Percentiles rank a stretch among this genome's conserved stretches.
These are phyloP conservation scores for Aspergillus egyptiacus DNA, from an alignment of 495 filamentous ascomycete species.

Conservation along the genomic window DNA sequence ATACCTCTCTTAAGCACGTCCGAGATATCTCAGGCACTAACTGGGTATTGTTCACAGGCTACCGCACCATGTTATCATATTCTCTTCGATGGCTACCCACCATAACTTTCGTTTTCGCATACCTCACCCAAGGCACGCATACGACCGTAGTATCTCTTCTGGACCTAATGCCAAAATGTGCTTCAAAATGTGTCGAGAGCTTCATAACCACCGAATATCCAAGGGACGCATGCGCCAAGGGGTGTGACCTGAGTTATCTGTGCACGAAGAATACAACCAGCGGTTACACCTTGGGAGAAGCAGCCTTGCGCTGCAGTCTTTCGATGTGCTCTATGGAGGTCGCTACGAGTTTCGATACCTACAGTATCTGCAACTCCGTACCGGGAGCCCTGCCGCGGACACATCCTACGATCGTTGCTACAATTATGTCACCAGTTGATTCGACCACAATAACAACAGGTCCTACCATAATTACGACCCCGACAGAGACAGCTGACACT, in stretches of 20 bases:
- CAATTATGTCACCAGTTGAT: constrained; percentile 36
- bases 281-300: constrained; percentile 67
- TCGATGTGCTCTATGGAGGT: constrained; percentile 34
- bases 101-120: constrained; percentile 17
- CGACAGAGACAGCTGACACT: constrained; percentile 9
- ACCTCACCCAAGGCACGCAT: constrained; percentile 16
- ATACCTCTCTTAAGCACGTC: not conserved
- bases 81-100: constrained; percentile 7
- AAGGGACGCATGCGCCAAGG: constrained; percentile 39
- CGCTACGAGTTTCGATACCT: constrained; percentile 33
- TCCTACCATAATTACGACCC: constrained; percentile 2
- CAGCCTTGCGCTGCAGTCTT: constrained; percentile 55
- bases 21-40: not conserved
- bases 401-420: constrained; percentile 56
- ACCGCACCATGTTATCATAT: constrained; percentile 19
- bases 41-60: constrained; percentile 1
- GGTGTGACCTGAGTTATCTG: constrained; percentile 53
- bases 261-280: constrained; percentile 53
- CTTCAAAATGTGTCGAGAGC: constrained; percentile 52
- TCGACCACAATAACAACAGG: constrained; percentile 20
- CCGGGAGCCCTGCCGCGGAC: constrained; percentile 50
- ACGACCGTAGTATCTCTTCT: constrained; percentile 23
- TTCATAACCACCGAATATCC: constrained; percentile 58
- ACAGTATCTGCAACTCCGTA: constrained; percentile 53
- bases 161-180: constrained; percentile 56